phyloP scores from a whole-genome alignment of 2,329 filamentous ascomycete species.

The Penicillium occitanis region DNA sequence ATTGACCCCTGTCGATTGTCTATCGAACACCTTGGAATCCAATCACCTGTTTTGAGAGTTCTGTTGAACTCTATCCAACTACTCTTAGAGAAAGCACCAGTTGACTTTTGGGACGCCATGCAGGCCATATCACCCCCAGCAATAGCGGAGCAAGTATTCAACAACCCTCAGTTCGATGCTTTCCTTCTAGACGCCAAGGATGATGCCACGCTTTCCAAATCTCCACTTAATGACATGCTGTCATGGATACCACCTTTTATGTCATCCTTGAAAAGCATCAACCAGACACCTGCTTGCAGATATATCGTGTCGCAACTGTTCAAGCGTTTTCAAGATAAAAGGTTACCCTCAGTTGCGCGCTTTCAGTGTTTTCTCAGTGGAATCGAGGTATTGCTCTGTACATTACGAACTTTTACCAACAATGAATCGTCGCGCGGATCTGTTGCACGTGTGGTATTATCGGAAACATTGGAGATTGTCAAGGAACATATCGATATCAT shows the following conservation, averaged over 20 bases:
- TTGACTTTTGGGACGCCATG: constrained; percentile 85
- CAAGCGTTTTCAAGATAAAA: constrained; percentile 50
- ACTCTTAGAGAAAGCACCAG: constrained; percentile 72
- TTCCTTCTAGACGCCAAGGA: constrained; percentile 53
- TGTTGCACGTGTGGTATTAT: constrained; percentile 50
- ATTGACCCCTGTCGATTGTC: constrained; percentile 62
- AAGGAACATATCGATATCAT: constrained; percentile 55
- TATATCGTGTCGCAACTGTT: constrained; percentile 76
- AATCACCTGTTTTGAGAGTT: constrained; percentile 63
- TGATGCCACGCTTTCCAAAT: constrained; percentile 53
- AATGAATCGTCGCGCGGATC: constrained; percentile 47
- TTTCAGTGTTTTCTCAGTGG: constrained; percentile 50
- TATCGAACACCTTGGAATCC: constrained; percentile 65
- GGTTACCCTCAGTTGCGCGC: constrained; percentile 43
- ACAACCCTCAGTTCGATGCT: constrained; percentile 65
- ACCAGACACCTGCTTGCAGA: constrained; percentile 76
- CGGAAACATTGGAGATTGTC: constrained; percentile 50
- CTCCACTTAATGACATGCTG: constrained; percentile 63
- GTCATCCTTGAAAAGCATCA: constrained; percentile 70
- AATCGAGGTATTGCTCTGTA: constrained; percentile 46
- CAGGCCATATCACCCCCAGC: constrained; percentile 75
- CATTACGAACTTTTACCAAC: constrained; percentile 50
- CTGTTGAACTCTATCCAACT: constrained; percentile 69
- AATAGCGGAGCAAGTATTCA: constrained; percentile 81
- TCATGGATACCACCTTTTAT: constrained; percentile 79